Conservation (phyloP, 2,329 filamentous ascomycete genomes). For the Tolypocladium ovalisporum region DNA sequence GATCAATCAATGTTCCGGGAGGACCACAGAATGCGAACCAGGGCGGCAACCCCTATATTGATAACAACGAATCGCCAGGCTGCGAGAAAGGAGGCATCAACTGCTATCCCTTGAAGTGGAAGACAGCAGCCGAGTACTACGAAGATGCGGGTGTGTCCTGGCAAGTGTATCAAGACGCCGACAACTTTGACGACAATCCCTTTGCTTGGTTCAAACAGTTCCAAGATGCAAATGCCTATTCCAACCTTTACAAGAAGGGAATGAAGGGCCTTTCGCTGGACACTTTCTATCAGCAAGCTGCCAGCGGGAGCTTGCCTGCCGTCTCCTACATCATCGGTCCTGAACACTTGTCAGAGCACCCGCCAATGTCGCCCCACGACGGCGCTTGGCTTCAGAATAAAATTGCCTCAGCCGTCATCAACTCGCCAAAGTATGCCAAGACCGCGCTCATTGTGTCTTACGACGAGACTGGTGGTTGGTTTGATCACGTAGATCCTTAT, state of each 20-base stretch:
- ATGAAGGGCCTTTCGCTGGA: slow-evolving; percentile 35
- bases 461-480: slow-evolving; percentile 41
- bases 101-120: slow-evolving; percentile 44
- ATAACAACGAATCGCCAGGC: slow-evolving; percentile 35
- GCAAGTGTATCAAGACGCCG: slow-evolving; percentile 36
- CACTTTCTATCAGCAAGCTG: slow-evolving; percentile 37
- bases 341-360: slow-evolving; percentile 39
- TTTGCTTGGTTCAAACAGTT: slow-evolving; percentile 42
- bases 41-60: slow-evolving; percentile 34
- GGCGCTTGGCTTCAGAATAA: slow-evolving; percentile 44
- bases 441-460: slow-evolving; percentile 35
- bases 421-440: slow-evolving; percentile 34
- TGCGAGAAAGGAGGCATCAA: slow-evolving; percentile 33
- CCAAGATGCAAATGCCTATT: slow-evolving; percentile 29
- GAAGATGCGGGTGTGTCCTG: slow-evolving; percentile 36
- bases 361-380: slow-evolving; percentile 39
- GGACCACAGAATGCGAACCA: slow-evolving; percentile 25
- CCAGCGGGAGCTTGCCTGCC: slow-evolving; percentile 37
- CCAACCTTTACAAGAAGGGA: slow-evolving; percentile 31
- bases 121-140: slow-evolving; percentile 37
- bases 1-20: slow-evolving; percentile 39
- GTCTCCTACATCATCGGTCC: slow-evolving; percentile 41
- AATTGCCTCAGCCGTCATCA: slow-evolving; percentile 37
- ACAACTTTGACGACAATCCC: slow-evolving; percentile 44
- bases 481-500: slow-evolving; percentile 42